Conservation (phyloP, 768 basidiomycete species). For the Chalciporus chontae region DNA sequence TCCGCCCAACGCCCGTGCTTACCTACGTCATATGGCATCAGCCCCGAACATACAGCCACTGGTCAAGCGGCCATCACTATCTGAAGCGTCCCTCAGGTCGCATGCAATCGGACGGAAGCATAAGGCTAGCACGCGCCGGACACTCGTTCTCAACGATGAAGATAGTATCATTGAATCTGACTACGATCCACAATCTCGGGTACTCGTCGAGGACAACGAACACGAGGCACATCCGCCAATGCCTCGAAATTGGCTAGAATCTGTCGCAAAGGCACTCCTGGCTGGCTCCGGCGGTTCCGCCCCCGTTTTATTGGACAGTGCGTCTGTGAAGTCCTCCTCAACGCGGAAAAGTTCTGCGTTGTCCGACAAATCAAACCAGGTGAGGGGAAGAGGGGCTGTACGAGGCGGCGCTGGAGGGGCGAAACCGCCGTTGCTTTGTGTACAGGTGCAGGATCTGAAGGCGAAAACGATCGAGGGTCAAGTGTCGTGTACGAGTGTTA, state of each 20-base stretch:
- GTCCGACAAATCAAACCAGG: slow-evolving; percentile 26
- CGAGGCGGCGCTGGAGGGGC: not conserved
- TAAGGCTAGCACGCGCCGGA: slow-evolving; percentile 31
- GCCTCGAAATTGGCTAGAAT: slow-evolving; percentile 68
- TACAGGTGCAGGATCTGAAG: slow-evolving; percentile 32
- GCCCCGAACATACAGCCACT: slow-evolving; percentile 42
- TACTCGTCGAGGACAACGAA: slow-evolving; percentile 31
- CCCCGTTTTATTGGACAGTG: slow-evolving; percentile 28
- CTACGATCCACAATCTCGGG: slow-evolving; percentile 20
- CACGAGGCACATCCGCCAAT: slow-evolving; percentile 45
- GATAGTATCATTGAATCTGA: slow-evolving; percentile 23
- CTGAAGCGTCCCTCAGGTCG: slow-evolving; percentile 33
- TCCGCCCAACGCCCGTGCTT: slow-evolving; percentile 54
- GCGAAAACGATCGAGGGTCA: slow-evolving; percentile 27
- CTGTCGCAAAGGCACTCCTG: slow-evolving; percentile 63
- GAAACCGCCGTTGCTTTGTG: slow-evolving; percentile 33
- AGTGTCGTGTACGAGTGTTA: slow-evolving; percentile 53
- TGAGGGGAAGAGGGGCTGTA: slow-evolving; percentile 9
- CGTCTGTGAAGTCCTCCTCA: slow-evolving; percentile 19
- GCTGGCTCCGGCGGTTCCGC: slow-evolving; percentile 43
- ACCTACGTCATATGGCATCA: slow-evolving; percentile 75
- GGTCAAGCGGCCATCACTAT: slow-evolving; percentile 29
- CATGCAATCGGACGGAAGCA: slow-evolving; percentile 18
- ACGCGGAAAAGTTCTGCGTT: slow-evolving; percentile 24
- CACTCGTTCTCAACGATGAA: slow-evolving; percentile 33